Base-by-base conservation (phyloP, 176 grass and related monocot genomes). In the Tillandsia leiboldiana region DNA sequence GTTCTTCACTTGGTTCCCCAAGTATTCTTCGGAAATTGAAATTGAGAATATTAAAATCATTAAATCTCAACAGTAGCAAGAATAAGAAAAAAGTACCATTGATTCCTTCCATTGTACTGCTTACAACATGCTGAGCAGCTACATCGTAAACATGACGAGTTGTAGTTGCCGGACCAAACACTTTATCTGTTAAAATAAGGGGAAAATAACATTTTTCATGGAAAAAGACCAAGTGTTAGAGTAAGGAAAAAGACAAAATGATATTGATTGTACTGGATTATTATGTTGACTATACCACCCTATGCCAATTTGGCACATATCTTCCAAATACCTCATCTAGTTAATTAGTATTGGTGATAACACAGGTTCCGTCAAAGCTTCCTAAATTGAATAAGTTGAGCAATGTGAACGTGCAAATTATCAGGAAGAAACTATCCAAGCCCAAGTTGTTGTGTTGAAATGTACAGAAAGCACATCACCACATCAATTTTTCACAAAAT, bases 61-160 rank as follows among this genome's bases (percentile, higher is more conserved):
- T 10, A 64, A 74, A 61, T 47, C 47, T 74, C 53, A 76, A 67
- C 7, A 63, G 18, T 75, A 69, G 7, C 8, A 14, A 79, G 67
- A 50, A 79, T 20, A 78, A 67, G 51, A 63, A 57, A 73, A 67
- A 67, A 18, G 71, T 85, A 96, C 93, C 93, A 74, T 96, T 96
- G 64, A 96, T 92, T 92, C 93, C 93, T 86, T 90, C 84, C 93
- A 96, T 96, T 76, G 93, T 81, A 83, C 93, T 89, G 75, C 81
- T 87, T 72, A 96, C 88, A 83, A 96, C 86, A 83, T 92, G 93
- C 73, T 92, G 93, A 79, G 93, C 86, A 65, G 89, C 71, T 78
- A 91, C 59, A 85, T 96, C 93, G 62, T 96, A 96, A 52, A 96
- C 89, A 17, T 85, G 82, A 12, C 93, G 88, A 72, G 93, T 96